Evolutionary conservation across 768 basidiomycete species (phyloP).

Genomic region (Auricularia heimuer): DNA sequence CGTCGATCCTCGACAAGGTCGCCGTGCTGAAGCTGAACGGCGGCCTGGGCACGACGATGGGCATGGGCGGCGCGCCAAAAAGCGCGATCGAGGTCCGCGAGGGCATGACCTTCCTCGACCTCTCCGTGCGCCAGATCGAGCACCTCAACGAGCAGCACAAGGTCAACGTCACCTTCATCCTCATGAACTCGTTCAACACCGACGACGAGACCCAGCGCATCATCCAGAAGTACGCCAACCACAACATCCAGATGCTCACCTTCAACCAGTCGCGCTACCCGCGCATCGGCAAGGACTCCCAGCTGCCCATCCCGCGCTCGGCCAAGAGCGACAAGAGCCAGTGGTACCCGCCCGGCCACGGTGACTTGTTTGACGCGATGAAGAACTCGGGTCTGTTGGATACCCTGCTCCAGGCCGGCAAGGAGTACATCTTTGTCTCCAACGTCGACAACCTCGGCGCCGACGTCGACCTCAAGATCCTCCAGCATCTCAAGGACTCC

Average conservation of each 20-base stretch:
- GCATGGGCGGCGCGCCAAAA: conserved; percentile 78
- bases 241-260: conserved; percentile 36
- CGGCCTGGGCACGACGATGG: conserved; percentile 86
- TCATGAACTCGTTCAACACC: too few species aligned
- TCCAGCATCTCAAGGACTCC: conserved; percentile 77
- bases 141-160: too few species aligned
- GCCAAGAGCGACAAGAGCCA: too few species aligned
- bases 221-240: conserved; percentile 94
- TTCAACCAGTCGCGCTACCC: conserved; percentile 96
- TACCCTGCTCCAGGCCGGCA: conserved; percentile 80
- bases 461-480: conserved; percentile 74
- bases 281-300: conserved; percentile 80
- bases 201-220: too few species aligned
- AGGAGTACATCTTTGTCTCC: conserved; percentile 95
- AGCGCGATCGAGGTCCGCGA: conserved; percentile 92
- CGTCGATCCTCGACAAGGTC: conserved; percentile 75
- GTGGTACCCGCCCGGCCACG: too few species aligned
- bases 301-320: too few species aligned
- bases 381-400: too few species aligned
- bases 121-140: too few species aligned
- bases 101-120: conserved; percentile 95
- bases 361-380: too few species aligned
- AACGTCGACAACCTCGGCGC: conserved; percentile 97
- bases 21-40: conserved; percentile 95
- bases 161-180: too few species aligned